phyloP scores from a whole-genome alignment of 495 filamentous ascomycete genomes.

The Annulohypoxylon bovei region DNA sequence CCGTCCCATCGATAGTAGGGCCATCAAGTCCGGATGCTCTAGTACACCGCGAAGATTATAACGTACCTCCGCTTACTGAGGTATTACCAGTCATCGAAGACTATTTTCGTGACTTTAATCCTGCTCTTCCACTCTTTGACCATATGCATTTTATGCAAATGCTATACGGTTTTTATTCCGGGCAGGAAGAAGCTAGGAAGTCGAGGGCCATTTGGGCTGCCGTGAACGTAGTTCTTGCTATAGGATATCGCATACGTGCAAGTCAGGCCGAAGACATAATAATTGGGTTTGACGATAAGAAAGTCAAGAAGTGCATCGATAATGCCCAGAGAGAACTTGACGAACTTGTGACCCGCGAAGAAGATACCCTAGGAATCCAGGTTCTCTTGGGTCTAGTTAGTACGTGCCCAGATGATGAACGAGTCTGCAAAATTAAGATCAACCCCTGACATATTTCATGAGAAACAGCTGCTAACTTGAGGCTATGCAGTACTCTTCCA shows the following conservation, averaged over 20 bases:
- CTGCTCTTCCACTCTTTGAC: constrained; percentile 46
- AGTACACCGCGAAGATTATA: constrained; percentile 3
- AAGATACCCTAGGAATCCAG: constrained; percentile 46
- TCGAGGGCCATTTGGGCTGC: constrained; percentile 39
- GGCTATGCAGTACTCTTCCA: constrained; percentile 37
- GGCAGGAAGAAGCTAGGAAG: constrained; percentile 18
- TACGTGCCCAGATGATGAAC: constrained; percentile 12
- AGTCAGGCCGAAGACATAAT: constrained; percentile 24
- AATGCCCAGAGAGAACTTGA: constrained; percentile 47
- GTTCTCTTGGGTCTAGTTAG: constrained; percentile 47
- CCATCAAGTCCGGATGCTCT: not conserved
- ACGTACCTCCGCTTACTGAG: constrained; percentile 42
- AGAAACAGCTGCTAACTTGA: not conserved
- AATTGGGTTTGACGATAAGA: constrained; percentile 32
- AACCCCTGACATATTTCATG: not conserved
- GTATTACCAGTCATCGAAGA: constrained; percentile 41
- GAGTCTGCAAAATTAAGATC: not conserved
- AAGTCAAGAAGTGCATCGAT: constrained; percentile 40
- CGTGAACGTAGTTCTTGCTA: constrained; percentile 47
- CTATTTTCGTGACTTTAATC: constrained; percentile 47
- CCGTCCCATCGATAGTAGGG: not conserved
- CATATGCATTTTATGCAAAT: constrained; percentile 42
- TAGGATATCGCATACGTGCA: constrained; percentile 38
- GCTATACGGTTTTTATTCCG: constrained; percentile 42
- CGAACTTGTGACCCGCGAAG: constrained; percentile 45